A percentile compares a stretch with the other conserved stretches of the same genome.
phyloP scores from a whole-genome alignment of 1,284 basidiomycete genomes.

The Hortiboletus rubellus region DNA sequence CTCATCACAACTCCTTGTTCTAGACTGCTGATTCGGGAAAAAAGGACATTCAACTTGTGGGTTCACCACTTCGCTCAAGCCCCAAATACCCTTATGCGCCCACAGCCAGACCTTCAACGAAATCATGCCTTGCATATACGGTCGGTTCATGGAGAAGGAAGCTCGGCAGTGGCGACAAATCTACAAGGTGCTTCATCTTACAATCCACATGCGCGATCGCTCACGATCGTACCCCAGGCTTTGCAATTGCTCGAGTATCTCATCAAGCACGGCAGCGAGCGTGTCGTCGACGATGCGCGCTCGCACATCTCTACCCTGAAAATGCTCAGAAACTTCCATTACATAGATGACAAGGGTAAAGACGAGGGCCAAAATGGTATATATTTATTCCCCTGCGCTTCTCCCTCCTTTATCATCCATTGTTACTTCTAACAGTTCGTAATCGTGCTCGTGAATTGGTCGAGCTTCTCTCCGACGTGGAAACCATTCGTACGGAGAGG shows the following conservation, averaged over 20 bases:
- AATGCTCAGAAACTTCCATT: slow-evolving; percentile 98
- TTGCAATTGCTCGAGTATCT: slow-evolving; percentile 94
- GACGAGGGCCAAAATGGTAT: slow-evolving; percentile 97
- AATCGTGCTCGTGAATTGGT: slow-evolving; percentile 93
- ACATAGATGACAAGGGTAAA: slow-evolving; percentile 98
- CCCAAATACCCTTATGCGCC: slow-evolving; percentile 13
- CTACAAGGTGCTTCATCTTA: slow-evolving; percentile 73
- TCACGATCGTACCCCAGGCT: slow-evolving; percentile 50
- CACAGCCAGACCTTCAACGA: slow-evolving; percentile 96
- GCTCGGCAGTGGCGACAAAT: slow-evolving; percentile 98
- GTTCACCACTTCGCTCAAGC: slow-evolving; percentile 31
- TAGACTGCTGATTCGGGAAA: slow-evolving; percentile 8
- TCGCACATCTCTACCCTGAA: slow-evolving; percentile 95
- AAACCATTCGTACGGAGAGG: slow-evolving; percentile 86
- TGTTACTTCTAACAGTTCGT: slow-evolving; percentile 63
- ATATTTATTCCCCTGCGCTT: slow-evolving; percentile 31
- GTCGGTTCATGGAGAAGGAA: slow-evolving; percentile 96
- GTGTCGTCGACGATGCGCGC: slow-evolving; percentile 96
- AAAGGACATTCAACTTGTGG: slow-evolving; percentile 90
- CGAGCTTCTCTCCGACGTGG: slow-evolving; percentile 87
- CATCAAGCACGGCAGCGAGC: slow-evolving; percentile 97
- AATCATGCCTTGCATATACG: slow-evolving; percentile 98
- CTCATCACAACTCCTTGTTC: not conserved
- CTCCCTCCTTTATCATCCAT: not conserved
- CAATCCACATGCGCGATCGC: not conserved